Base-by-base conservation (phyloP, 805 yeast species). In the Teunomyces panamensis region DNA sequence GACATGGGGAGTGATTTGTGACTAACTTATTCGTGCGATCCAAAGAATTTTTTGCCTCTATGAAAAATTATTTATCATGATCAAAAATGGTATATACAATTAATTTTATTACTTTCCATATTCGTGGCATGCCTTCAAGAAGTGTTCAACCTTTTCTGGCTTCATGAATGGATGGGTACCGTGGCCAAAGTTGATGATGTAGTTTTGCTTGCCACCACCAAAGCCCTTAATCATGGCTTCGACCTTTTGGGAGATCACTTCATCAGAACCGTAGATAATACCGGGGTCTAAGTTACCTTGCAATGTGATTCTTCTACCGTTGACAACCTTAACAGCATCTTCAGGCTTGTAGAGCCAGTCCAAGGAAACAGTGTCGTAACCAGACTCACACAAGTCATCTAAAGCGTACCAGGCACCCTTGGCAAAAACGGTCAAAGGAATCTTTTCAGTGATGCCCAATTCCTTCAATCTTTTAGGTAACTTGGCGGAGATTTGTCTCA, bases 281-380 rank as follows among this genome's bases (percentile, higher is more conserved):
- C 98, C 97, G 2, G 99, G 99, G 60, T 94, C 99, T 49, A 94
- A 70, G 67, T 94, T 94, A 47, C 99, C 99, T 72, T 94, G 99
- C 58, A 94, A 73, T 5, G 89, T 80, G 43, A 88, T 89, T 67
- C 96, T 80, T 61, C 76, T 68, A 30, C 87, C 89, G 20, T 80
- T 77, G 52, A 82, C 83, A 10, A 85, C 76, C 59, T 80, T 78
- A 24, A 87, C 89, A 2, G 98, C 97, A 51, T 87, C 89, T 36
- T 74, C 80, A 10, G 98, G 98, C 55, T 79, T 84, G 71, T 84
- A 85, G 33, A 83, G 71, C 97, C 98, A 94, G 67, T 94, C 99
- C 49, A 94, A 77, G 2, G 97, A 90, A n/a, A 94, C 89, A 13
- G 81, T 81, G 60, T 90, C 84, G 68, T 89, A 94, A 9, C 91